These are phyloP conservation scores for Alectoria sarmentosa DNA, from an alignment of 495 filamentous ascomycete genomes.

Conservation along the genomic window DNA sequence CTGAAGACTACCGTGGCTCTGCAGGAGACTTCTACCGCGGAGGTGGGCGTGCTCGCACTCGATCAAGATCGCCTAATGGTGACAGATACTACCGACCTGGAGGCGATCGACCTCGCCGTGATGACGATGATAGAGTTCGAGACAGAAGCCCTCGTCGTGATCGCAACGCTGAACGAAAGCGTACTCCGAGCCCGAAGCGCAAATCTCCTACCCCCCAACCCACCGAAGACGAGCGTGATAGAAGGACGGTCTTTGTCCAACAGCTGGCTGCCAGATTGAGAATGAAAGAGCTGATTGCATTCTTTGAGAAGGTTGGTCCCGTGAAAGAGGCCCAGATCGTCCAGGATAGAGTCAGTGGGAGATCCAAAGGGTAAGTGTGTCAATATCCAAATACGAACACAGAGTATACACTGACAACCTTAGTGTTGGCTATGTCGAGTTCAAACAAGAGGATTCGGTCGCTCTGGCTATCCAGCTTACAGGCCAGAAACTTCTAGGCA, in stretches of 20 bases:
- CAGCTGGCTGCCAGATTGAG: slow-evolving; percentile 89
- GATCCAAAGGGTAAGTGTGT: slow-evolving; percentile 83
- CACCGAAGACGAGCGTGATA: slow-evolving; percentile 93
- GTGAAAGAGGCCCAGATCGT: slow-evolving; percentile 99
- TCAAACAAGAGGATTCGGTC: slow-evolving; percentile 93
- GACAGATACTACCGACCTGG: slow-evolving; percentile 74
- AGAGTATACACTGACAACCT: slow-evolving; percentile 31
- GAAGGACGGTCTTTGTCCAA: slow-evolving; percentile 95
- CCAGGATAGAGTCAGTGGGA: slow-evolving; percentile 93
- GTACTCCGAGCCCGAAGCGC: slow-evolving; percentile 43
- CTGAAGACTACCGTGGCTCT: slow-evolving; percentile 54
- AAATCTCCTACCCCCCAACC: slow-evolving; percentile 55
- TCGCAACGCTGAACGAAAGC: slow-evolving; percentile 48
- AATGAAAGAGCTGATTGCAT: slow-evolving; percentile 85
- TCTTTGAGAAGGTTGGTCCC: slow-evolving; percentile 93
- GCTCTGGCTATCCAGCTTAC: slow-evolving; percentile 93
- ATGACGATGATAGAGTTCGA: slow-evolving; percentile 41
- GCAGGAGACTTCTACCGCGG: slow-evolving; percentile 73
- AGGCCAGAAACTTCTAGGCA: slow-evolving; percentile 96
- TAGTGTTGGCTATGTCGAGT: slow-evolving; percentile 99
- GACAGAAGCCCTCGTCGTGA: slow-evolving; percentile 47
- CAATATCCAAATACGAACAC: slow-evolving; percentile 3
- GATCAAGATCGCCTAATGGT: slow-evolving; percentile 67
- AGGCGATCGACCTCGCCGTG: slow-evolving; percentile 41
- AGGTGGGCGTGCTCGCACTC: slow-evolving; percentile 58